Percentiles rank a stretch among this genome's conserved stretches.
phyloP scores from a whole-genome alignment of 345 rosid genomes.

The Brassica rapa region DNA sequence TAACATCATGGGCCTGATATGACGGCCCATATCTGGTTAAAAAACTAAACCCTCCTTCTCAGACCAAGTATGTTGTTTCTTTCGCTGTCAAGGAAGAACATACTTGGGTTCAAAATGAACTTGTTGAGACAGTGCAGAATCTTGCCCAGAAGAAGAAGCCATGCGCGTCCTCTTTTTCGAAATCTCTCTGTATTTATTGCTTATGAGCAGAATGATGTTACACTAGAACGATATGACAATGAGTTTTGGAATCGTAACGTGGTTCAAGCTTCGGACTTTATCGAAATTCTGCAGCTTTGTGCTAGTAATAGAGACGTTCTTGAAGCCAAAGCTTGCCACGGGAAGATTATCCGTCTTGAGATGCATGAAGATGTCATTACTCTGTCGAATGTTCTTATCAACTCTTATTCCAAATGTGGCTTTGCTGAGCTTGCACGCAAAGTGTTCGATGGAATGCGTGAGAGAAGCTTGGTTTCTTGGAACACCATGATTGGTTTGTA shows the following conservation, averaged over 20 bases:
- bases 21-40: too few relatives aligned
- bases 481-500: conserved; percentile 63
- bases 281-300: conserved; percentile 48
- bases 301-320: conserved; percentile 44
- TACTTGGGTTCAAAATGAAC: neutral
- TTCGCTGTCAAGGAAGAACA: conserved; percentile 18
- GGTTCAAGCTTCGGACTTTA: conserved; percentile 39
- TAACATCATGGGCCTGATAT: too few relatives aligned
- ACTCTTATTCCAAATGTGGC: conserved; percentile 57
- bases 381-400: conserved; percentile 60
- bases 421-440: conserved; percentile 48
- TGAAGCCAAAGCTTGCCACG: conserved; percentile 58
- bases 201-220: neutral
- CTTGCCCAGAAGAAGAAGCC: conserved; percentile 20
- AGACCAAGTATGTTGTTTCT: too few relatives aligned
- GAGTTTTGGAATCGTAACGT: neutral
- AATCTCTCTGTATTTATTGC: neutral
- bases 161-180: neutral
- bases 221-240: neutral
- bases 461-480: conserved; percentile 73
- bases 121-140: conserved; percentile 25
- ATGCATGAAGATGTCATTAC: conserved; percentile 38
- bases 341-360: conserved; percentile 45
- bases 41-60: too few relatives aligned
- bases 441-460: conserved; percentile 72